Base-by-base conservation (phyloP, 306 rosid genomes). In the Fragaria iinumae region DNA sequence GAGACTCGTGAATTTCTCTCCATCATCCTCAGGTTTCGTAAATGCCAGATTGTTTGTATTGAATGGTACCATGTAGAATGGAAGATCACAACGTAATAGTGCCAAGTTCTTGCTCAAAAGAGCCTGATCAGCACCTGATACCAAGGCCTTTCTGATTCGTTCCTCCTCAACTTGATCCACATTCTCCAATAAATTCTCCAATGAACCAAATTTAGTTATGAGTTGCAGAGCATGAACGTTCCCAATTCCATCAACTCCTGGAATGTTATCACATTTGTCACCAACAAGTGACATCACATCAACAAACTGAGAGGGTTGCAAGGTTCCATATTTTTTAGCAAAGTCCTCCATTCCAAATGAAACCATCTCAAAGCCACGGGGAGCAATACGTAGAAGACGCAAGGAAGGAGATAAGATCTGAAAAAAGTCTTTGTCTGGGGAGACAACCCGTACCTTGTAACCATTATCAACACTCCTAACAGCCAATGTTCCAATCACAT, bases 201-300 rank as follows among this genome's bases (percentile, higher is more conserved):
- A 78, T 21, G 97, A 80, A 78, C 93, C 98, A 74, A 89, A 95
- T 82, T 70, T 88, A 79, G 92, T 76, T 79, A 95, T 69, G 77
- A 95, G 86, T 79, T 94, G 89, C 79, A 90, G 93, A 53, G 97
- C 98, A 86, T 90, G 84, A 43, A 88, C 92, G 21, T 90, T 88
- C 80, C 98, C 98, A 80, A 95, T 95, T 71, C 98, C 98, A 66
- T 83, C 86, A 25, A 95, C 96, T 82, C 98, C 98, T 92, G 98
- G 97, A 84, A 95, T 90, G 64, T 95, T 92, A 83, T 95, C 98
- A 8, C 96, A 87, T 82, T 82, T 92, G 81, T 95, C 98, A 41
- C 98, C 98, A 69, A 90, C 80, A 72, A 95, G 96, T 53, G 97
- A 89, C 2, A 95, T 78, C 81, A 95, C 79, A 82, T 95, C 97